phyloP scores from a whole-genome alignment of 257 asterid species.

The Parsonsia alboflavescens region DNA sequence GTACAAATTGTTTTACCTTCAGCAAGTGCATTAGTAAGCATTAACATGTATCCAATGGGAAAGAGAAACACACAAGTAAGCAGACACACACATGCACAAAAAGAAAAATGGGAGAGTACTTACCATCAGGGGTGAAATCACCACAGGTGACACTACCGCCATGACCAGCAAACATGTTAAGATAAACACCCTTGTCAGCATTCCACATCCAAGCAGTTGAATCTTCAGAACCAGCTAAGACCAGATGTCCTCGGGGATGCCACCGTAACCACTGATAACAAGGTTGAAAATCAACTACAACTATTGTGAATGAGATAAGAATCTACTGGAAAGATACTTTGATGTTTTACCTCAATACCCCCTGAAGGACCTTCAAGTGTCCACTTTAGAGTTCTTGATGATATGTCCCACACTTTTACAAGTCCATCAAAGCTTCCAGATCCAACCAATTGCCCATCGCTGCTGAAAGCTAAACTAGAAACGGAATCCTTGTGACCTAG shows the following conservation, averaged over 20 bases:
- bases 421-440: conserved; percentile 88
- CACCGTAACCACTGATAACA: conserved; percentile 83
- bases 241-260: conserved; percentile 85
- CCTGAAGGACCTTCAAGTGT: conserved; percentile 82
- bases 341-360: conserved; percentile 69
- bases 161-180: conserved; percentile 66
- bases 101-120: conserved; percentile 3
- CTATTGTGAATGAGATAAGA: conserved; percentile 7
- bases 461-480: conserved; percentile 67
- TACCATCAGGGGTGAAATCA: conserved; percentile 95
- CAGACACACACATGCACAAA: conserved; percentile 2
- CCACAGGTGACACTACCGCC: conserved; percentile 77
- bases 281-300: conserved; percentile 1
- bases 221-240: conserved; percentile 97
- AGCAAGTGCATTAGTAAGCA: conserved; percentile 4
- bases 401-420: conserved; percentile 71
- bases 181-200: conserved; percentile 58
- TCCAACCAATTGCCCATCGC: conserved; percentile 82
- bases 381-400: conserved; percentile 47
- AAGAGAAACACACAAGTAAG: neutral
- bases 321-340: conserved; percentile 14
- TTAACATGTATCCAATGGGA: neutral
- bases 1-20: conserved; percentile 73
- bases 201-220: conserved; percentile 86
- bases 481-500: conserved; percentile 85